Conservation (phyloP, 129 eudicot species). For the Flaveria trinervia region DNA sequence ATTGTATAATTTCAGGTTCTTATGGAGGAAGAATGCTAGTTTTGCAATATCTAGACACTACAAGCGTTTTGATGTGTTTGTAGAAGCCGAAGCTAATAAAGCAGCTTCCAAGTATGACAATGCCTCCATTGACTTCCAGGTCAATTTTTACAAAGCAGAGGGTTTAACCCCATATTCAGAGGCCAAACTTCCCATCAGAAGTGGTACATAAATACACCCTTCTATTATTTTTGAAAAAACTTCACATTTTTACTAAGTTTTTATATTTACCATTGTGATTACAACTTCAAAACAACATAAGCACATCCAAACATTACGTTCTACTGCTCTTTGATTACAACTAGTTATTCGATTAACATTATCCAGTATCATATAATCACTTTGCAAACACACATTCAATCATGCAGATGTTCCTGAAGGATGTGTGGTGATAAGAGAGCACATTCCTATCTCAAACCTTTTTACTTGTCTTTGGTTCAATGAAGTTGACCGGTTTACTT, state of each 20-base stretch:
- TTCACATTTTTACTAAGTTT: neutral
- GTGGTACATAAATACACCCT: conserved; percentile 50
- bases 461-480: conserved; percentile 90
- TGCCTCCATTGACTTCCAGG: conserved; percentile 78
- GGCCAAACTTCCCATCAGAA: conserved; percentile 77
- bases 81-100: conserved; percentile 91
- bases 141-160: conserved; percentile 68
- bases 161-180: conserved; percentile 82
- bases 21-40: conserved; percentile 89
- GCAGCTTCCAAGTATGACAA: conserved; percentile 79
- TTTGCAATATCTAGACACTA: conserved; percentile 93
- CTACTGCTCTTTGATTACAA: neutral
- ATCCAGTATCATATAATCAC: neutral
- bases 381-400: neutral
- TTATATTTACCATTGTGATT: neutral
- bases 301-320: neutral
- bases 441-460: conserved; percentile 80
- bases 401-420: conserved; percentile 95
- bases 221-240: neutral
- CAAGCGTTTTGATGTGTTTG: conserved; percentile 80
- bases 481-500: conserved; percentile 93
- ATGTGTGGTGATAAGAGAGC: conserved; percentile 83
- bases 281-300: neutral
- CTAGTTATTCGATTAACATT: neutral
- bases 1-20: conserved; percentile 50